These are phyloP conservation scores for Melastoma malabathricum DNA, from an alignment of 345 rosid species.

Conservation along the genomic window DNA sequence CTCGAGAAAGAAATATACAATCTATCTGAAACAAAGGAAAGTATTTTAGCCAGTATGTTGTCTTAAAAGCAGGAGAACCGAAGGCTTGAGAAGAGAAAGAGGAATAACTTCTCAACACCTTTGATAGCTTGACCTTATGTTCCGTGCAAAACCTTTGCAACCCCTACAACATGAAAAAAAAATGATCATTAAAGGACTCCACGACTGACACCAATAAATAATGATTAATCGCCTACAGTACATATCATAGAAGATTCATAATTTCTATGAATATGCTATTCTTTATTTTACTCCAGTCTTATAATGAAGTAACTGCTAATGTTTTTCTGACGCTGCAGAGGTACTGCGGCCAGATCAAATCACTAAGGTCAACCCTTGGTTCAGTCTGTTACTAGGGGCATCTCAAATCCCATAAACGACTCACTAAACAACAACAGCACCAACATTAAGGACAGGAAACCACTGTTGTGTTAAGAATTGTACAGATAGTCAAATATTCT, in stretches of 20 bases:
- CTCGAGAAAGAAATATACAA: constrained; percentile 86
- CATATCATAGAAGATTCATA: no score
- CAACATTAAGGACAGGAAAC: background rate
- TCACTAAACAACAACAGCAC: background rate
- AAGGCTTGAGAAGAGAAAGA: background rate
- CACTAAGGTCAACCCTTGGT: no score
- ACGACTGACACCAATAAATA: no score
- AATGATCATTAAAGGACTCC: no score
- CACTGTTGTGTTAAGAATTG: background rate
- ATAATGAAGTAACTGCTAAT: no score
- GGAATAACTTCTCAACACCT: constrained; percentile 26
- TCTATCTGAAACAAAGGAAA: constrained; percentile 51
- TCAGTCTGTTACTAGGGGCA: no score
- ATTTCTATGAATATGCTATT: no score
- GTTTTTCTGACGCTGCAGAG: no score
- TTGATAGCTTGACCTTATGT: constrained; percentile 81
- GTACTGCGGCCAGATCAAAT: no score
- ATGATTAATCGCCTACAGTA: no score
- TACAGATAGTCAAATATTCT: background rate
- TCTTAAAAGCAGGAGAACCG: constrained; percentile 2
- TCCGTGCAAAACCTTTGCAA: constrained; percentile 87
- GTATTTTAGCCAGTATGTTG: background rate
- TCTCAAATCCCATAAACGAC: no score
- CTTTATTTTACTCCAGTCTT: no score
- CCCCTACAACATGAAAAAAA: constrained; percentile 34